These are phyloP conservation scores for Camillea tinctor DNA, from an alignment of 2,329 filamentous ascomycete genomes.

Conservation along the genomic window DNA sequence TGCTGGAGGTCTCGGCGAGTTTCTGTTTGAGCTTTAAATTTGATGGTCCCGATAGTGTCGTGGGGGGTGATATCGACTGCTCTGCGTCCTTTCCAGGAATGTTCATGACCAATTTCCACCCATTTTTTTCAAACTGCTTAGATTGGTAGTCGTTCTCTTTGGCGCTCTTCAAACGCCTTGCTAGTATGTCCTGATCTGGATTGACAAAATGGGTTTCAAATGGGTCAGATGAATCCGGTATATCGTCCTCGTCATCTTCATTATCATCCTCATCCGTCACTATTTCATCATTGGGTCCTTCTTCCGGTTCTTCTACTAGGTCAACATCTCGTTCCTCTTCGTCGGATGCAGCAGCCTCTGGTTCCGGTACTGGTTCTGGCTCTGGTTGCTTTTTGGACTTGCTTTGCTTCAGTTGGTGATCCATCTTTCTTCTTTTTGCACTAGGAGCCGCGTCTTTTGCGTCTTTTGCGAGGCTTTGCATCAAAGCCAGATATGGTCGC, in stretches of 20 bases:
- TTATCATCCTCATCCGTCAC: constrained; percentile 29
- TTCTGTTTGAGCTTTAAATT: constrained; percentile 69
- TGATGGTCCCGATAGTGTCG: constrained; percentile 39
- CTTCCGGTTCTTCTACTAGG: constrained; percentile 49
- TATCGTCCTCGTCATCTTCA: constrained; percentile 51
- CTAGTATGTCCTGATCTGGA: constrained; percentile 61
- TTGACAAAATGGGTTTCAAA: constrained; percentile 79
- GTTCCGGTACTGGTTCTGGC: constrained; percentile 25
- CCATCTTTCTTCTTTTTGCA: constrained; percentile 58
- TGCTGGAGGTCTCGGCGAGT: constrained; percentile 54
- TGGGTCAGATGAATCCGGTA: constrained; percentile 56
- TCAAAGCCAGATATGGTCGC: constrained; percentile 56
- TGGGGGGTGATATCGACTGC: constrained; percentile 33
- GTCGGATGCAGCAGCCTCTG: constrained; percentile 28
- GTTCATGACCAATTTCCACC: constrained; percentile 48
- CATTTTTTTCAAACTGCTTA: constrained; percentile 45
- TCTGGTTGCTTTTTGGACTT: constrained; percentile 19
- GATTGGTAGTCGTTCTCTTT: constrained; percentile 51
- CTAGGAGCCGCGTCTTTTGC: constrained; percentile 43
- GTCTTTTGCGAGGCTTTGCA: constrained; percentile 55
- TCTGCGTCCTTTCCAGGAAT: constrained; percentile 42
- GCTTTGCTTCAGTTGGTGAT: constrained; percentile 32
- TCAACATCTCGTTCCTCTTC: constrained; percentile 41
- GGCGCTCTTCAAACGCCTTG: constrained; percentile 50
- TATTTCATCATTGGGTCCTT: constrained; percentile 38